Base-by-base conservation (phyloP, 2,329 filamentous ascomycete species). In the Pezicula rhizophila region DNA sequence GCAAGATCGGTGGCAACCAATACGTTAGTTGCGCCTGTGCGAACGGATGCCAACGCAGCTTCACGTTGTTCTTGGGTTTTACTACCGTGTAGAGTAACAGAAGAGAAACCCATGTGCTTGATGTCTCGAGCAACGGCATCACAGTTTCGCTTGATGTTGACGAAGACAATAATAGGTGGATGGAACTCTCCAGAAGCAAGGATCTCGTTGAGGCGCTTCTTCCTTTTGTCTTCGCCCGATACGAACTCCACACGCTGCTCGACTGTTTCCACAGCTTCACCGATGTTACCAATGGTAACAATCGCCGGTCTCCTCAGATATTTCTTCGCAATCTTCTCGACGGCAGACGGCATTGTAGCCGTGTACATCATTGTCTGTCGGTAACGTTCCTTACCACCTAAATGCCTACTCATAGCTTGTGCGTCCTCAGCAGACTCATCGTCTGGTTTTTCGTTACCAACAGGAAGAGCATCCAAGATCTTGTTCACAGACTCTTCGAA, bases 291-390 rank as follows among this genome's bases (percentile, higher is more conserved):
- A 55, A 99, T 97, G 0, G 87, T 96, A 35, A 96, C 90, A 45
- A 91, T 93, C 17, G 93, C 93, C 0, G 93, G 93, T 11, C 93
- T 82, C 1, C 92, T 87, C 14, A 97, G 81, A 64, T 99, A 99
- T 66, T 96, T 96, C 60, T 91, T 86, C n/a, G 93, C 93, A 55
- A 99, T 97, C 54, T 88, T 87, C 66, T 99, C 93, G 14, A 99
- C 88, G 0, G 87, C 82, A 0, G 87, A 73, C 2, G 93, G 91
- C 93, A 99, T 99, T 25, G 93, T 99, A 46, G 93, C 93, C 56
- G 93, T 97, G 80, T 97, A 99, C 93, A 99, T 99, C 93, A 99
- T 99, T 0, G 93, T 99, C 68, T 99, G 92, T 51, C 93, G 78
- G 71, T 97, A 97, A 18, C 87, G 79, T 61, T 90, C 85, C 57